These are phyloP conservation scores for Hippophae rhamnoides DNA, from an alignment of 306 rosid species.

Conservation along the genomic window DNA sequence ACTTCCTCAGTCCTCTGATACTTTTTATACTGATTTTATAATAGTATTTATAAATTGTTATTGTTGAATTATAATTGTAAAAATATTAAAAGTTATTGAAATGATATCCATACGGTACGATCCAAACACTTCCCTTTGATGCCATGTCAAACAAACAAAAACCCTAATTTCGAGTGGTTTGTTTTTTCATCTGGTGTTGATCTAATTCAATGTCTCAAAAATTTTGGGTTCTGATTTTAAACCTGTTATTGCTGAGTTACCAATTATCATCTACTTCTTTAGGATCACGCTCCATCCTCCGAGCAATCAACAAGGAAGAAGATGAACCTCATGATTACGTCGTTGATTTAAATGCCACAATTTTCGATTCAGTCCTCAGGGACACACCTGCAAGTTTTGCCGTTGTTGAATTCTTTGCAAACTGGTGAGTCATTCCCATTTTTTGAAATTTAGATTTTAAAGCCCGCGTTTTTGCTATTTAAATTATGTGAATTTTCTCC, in stretches of 20 bases:
- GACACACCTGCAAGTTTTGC: slow-evolving; percentile 74
- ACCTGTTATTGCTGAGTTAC: slow-evolving; percentile 26
- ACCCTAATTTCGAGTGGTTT: not conserved
- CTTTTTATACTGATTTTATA: too few relatives aligned
- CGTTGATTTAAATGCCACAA: slow-evolving; percentile 62
- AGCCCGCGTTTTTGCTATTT: not conserved
- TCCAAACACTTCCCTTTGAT: too few relatives aligned
- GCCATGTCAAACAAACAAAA: not conserved
- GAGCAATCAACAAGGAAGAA: slow-evolving; percentile 24
- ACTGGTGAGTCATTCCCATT: slow-evolving; percentile 49
- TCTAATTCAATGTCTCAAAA: slow-evolving; percentile 25
- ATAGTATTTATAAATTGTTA: too few relatives aligned
- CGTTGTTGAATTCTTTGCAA: slow-evolving; percentile 78
- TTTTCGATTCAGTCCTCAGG: slow-evolving; percentile 61
- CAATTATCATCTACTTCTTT: slow-evolving; percentile 22
- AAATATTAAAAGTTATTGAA: too few relatives aligned
- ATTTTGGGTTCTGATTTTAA: slow-evolving; percentile 33
- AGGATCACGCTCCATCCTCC: slow-evolving; percentile 63
- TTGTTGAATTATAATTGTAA: too few relatives aligned
- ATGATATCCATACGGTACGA: too few relatives aligned
- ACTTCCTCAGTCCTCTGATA: too few relatives aligned
- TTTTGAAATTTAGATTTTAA: not conserved
- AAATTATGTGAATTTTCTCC: not conserved
- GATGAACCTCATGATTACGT: slow-evolving; percentile 55
- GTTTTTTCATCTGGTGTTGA: not conserved